Evolutionary conservation across 2,329 filamentous ascomycete genomes (phyloP).

Genomic region (Grosmannia clavigera): DNA sequence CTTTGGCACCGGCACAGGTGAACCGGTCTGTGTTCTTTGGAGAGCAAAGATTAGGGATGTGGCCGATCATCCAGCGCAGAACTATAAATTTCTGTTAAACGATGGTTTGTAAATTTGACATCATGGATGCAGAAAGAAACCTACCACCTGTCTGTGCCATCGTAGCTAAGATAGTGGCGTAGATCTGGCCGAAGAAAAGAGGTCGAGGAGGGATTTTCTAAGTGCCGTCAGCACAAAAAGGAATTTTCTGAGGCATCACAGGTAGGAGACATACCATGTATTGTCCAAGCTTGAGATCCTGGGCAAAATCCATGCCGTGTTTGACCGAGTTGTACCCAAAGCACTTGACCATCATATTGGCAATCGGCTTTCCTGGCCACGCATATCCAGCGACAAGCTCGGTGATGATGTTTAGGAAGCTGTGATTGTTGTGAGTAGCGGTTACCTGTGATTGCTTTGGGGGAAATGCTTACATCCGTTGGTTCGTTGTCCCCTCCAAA

Average conservation of each 20-base stretch:
- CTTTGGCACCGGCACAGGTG: slow-evolving; percentile 39
- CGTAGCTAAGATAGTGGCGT: slow-evolving; percentile 41
- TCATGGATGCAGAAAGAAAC: background rate
- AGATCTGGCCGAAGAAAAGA: slow-evolving; percentile 46
- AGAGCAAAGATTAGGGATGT: slow-evolving; percentile 37
- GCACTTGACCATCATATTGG: slow-evolving; percentile 34
- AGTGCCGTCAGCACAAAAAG: background rate
- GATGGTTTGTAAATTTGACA: background rate
- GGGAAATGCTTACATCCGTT: slow-evolving; percentile 2
- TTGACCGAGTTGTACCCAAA: slow-evolving; percentile 26
- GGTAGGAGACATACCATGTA: background rate
- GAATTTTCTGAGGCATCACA: background rate
- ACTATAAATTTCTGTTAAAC: slow-evolving; percentile 10
- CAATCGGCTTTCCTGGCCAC: slow-evolving; percentile 30
- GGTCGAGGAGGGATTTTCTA: slow-evolving; percentile 42
- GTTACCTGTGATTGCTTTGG: background rate
- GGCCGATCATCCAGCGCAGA: slow-evolving; percentile 34
- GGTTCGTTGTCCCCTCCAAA: slow-evolving; percentile 28
- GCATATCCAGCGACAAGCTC: slow-evolving; percentile 32
- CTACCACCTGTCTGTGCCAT: slow-evolving; percentile 17
- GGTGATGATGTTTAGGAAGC: slow-evolving; percentile 30
- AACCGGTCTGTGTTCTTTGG: slow-evolving; percentile 33
- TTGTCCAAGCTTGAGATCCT: slow-evolving; percentile 16
- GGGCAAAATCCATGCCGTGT: slow-evolving; percentile 36
- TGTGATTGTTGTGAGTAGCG: slow-evolving; percentile 13